Evolutionary conservation across 2,329 filamentous ascomycete genomes (phyloP).

Genomic region (Fonsecaea nubica): DNA sequence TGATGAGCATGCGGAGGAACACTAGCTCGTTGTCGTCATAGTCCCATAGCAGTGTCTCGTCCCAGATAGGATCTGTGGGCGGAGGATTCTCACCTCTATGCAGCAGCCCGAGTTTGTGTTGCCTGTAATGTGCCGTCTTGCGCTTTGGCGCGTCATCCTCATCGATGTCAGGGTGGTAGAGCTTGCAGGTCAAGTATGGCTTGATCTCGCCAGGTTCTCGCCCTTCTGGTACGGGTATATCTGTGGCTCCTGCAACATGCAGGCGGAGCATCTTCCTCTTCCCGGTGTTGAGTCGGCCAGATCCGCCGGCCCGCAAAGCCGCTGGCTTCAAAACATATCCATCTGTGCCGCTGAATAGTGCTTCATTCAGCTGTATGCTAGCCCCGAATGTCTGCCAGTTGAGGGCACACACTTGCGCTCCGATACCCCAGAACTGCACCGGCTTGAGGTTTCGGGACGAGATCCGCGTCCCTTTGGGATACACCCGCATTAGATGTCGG

Average conservation of each 20-base stretch:
- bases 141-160: constrained; percentile 32
- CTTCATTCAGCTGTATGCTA: constrained; percentile 39
- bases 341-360: constrained; percentile 38
- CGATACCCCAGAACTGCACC: constrained; percentile 38
- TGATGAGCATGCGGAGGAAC: constrained; percentile 39
- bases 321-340: constrained; percentile 40
- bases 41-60: constrained; percentile 39
- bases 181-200: constrained; percentile 39
- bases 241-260: constrained; percentile 37
- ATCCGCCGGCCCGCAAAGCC: constrained; percentile 32
- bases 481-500: constrained; percentile 39
- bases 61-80: constrained; percentile 38
- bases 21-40: constrained; percentile 39
- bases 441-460: constrained; percentile 38
- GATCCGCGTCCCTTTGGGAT: constrained; percentile 40
- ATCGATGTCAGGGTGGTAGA: constrained; percentile 35
- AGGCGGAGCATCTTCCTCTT: constrained; percentile 34
- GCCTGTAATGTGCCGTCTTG: constrained; percentile 38
- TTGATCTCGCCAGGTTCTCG: constrained; percentile 36
- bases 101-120: constrained; percentile 38
- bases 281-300: constrained; percentile 27
- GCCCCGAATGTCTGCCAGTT: constrained; percentile 41
- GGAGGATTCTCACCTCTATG: constrained; percentile 32
- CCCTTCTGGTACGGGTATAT: constrained; percentile 34
- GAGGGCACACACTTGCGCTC: constrained; percentile 39